Evolutionary conservation across 495 filamentous ascomycete genomes (phyloP), one percentile per base, ranked within the genome.

Genomic region (Penicillium cinerascens): DNA sequence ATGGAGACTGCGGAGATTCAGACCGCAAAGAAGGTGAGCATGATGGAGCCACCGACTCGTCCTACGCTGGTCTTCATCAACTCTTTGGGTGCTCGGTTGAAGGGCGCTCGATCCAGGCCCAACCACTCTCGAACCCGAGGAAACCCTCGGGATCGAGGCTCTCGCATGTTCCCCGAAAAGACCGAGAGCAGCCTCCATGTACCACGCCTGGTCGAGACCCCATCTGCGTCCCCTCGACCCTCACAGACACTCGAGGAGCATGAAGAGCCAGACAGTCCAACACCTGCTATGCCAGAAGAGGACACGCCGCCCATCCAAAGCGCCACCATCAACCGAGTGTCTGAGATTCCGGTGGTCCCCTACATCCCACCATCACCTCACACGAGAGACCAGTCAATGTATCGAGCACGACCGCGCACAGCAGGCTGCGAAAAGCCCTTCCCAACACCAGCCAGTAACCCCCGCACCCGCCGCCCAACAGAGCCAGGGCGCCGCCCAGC

Each of bases 11-110:
- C 67, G 4, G 70, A 75, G 42, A 56, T 75, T 27, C 64, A 66
- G 41, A 59, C 68, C 26, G 72, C 72, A 5, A 64, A 68, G 56
- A 65, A 71, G 49, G 61, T 75, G 51, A 69, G 59, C 6, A 54
- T 69, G 41, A 60, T 67, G 23, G 67, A 71, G 49, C 72, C 71
- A 15, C 51, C 29, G 6, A 58, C 64, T 17, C 70, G 65, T 26
- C 72, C 72, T 25, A 69, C 64, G 18, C 46, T 75, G 54, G 67
- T 75, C 23, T 59, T 71, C 52, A 72, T 75, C 52, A 69, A 66
- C 25, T 63, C 71, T 9, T 45, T 63, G 22, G 47, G 52, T 0
- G 21, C 55, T 36, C 58, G 61, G 11, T 45, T 47, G 4, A 66
- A 66, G 56, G 17, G 20, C 23, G 37, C 63, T 0, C 42, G 36